Evolutionary conservation across 2,329 filamentous ascomycete species (phyloP), one percentile per base, ranked within the genome.

Genomic region (Epichloe glyceriae): DNA sequence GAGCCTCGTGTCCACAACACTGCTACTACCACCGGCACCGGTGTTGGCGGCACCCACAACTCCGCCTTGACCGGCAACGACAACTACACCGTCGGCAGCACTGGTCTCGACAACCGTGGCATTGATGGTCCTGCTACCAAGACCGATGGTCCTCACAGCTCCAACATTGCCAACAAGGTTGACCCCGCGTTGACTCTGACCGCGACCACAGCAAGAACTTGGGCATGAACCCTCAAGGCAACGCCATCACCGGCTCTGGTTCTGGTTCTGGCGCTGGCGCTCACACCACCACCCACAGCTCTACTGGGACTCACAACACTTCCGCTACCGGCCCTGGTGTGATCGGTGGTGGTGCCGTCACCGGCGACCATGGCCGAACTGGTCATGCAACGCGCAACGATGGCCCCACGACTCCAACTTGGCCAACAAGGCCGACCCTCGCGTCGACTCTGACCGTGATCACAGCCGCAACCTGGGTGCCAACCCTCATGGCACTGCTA

Each of bases 121-220:
- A 35, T 49, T 11, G 54, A 54, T 3, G 62, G 61, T 17, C 58
- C 60, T 20, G 62, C 64, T 15, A 53, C 57, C 26, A 56, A 52
- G 40, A 67, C 64, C 7, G 64, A 63, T 2, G 75, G 76, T 0
- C 75, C 75, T 42, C 74, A 79, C 61, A 58, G 57, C 51, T 71
- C 69, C 2, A 67, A 73, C 52, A 10, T 70, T 15, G 56, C 66
- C 20, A 80, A 80, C 68, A 76, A 76, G 58, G 42, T 62, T 2
- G 77, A 80, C 75, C 76, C 19, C 66, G 74, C n/a, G 67, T 78
- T 48, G 76, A 80, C 60, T 75, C 72, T 4, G 74, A 80, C 57
- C 65, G 73, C 14, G 72, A 73, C 49, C 62, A 67, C 44, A 65
- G 62, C 57, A 59, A 59, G 50, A 69, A 62, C 57, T 35, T 63